phyloP scores from a whole-genome alignment of 768 basidiomycete species.

The Pisolithus microcarpus region DNA sequence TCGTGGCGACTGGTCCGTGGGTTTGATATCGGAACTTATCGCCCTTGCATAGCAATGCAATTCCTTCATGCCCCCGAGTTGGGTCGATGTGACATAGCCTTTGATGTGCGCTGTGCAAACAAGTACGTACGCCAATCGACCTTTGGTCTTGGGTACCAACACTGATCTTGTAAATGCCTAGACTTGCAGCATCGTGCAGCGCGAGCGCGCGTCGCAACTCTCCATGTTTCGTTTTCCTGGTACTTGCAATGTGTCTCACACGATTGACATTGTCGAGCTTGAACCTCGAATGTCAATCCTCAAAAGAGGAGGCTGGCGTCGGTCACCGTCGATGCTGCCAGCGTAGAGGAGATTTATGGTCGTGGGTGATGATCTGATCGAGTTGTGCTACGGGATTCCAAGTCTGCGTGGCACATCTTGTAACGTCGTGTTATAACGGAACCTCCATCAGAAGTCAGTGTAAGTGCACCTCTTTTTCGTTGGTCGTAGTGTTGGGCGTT shows the following conservation, averaged over 20 bases:
- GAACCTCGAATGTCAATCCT: slow-evolving; percentile 30
- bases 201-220: slow-evolving; percentile 30
- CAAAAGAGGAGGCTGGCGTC: slow-evolving; percentile 28
- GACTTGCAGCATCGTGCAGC: slow-evolving; percentile 23
- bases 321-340: slow-evolving; percentile 16
- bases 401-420: too few relatives aligned
- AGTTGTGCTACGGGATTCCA: too few relatives aligned
- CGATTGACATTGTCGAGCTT: slow-evolving; percentile 36
- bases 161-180: neutral
- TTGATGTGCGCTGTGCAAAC: too few relatives aligned
- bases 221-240: slow-evolving; percentile 40
- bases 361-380: neutral
- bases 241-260: slow-evolving; percentile 34
- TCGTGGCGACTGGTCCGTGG: too few relatives aligned
- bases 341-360: too few relatives aligned
- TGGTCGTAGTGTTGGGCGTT: neutral
- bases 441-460: slow-evolving; percentile 29
- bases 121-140: too few relatives aligned
- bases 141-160: neutral
- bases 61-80: too few relatives aligned
- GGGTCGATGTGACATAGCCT: too few relatives aligned
- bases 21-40: too few relatives aligned
- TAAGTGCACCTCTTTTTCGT: slow-evolving; percentile 21
- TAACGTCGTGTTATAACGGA: too few relatives aligned
- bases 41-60: too few relatives aligned